Evolutionary conservation across 164 flowering plant genomes (phyloP), one percentile per base, ranked within the genome.

Genomic region (Kalanchoe fedtschenkoi): DNA sequence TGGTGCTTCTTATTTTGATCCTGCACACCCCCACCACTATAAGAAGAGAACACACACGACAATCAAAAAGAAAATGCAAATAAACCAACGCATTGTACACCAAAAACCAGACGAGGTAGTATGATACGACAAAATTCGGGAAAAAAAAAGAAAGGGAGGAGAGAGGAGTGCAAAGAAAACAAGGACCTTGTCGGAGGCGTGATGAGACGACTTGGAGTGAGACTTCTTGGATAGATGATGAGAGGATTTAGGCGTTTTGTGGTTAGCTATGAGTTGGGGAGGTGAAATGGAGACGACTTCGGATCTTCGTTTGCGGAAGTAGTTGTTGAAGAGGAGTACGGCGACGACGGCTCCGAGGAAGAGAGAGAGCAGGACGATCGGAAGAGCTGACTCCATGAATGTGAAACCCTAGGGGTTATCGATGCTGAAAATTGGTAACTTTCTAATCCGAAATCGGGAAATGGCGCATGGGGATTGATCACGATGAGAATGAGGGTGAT

Each of bases 1-100:
- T 91, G 99, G 70, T 88, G 99, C 65, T 78, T 64, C 74, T 86
- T 91, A 72, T 57, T 73, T 58, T 78, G 83, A 68, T 88, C 96
- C 96, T 93, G 58, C 66, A 59, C 63, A 64, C 1, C 47, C 64
- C 33, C 21, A 37, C 22, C 61, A 58, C 33, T 6, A 58, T 17
- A 26, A 56, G n/a, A 1, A 19, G 28, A 33, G n/a, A 19, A 58
- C 24, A 58, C 42, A 58, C 24, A 5, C 14, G n/a, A 1, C 46
- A 2, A 1, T 42, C 46, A 42, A 42, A 42, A 1, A 39, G 8
- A 8, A 58, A 10, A 35, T 17, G 7, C 14, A 33, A 58, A 58
- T 58, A 15, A 57, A 57, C 61, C 10, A 11, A 32, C 30, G 56
- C 24, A 13, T 51, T 37, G 14, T 37, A 2, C 39, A 37, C 39